Evolutionary conservation across 352 stramenopile genomes (phyloP).

Genomic region (Phytopythium mirpurense): DNA sequence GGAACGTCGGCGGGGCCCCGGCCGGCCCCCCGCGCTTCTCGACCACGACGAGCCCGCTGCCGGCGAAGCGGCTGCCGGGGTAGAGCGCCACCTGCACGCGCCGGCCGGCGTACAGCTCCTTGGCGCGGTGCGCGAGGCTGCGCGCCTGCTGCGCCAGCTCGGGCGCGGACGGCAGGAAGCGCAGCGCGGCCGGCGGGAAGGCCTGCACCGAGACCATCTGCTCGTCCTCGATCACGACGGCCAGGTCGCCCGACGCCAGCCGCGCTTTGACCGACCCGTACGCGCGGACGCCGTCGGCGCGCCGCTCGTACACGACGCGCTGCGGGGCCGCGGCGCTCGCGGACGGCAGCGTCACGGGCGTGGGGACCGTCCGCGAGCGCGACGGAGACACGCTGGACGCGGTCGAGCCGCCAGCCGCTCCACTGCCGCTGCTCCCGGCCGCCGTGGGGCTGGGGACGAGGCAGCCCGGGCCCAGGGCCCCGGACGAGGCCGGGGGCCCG

Average conservation of each 20-base stretch:
- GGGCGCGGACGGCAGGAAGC: constrained; percentile 50
- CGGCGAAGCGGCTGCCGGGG: constrained; percentile 60
- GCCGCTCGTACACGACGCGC: constrained; percentile 44
- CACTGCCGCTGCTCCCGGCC: too few relatives aligned
- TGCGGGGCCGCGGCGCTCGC: not conserved
- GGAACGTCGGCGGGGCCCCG: constrained; percentile 29
- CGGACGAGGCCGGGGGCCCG: not conserved
- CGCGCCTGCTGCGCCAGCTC: constrained; percentile 51
- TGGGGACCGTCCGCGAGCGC: constrained; percentile 7
- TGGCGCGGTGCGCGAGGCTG: constrained; percentile 36
- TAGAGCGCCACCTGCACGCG: constrained; percentile 75
- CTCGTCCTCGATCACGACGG: constrained; percentile 56
- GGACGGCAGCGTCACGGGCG: constrained; percentile 4
- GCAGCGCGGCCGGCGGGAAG: constrained; percentile 30
- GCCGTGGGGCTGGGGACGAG: not conserved
- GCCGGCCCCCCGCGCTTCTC: constrained; percentile 12
- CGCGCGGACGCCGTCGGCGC: constrained; percentile 27
- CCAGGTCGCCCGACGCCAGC: constrained; percentile 35
- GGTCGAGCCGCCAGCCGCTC: not conserved
- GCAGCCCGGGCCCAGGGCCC: not conserved
- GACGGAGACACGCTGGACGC: not conserved
- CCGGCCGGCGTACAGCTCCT: constrained; percentile 51
- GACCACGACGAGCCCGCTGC: constrained; percentile 51
- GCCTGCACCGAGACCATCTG: constrained; percentile 57
- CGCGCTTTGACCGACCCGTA: constrained; percentile 60